Base-by-base conservation (phyloP, 768 basidiomycete genomes). In the Termitomyces sp. region DNA sequence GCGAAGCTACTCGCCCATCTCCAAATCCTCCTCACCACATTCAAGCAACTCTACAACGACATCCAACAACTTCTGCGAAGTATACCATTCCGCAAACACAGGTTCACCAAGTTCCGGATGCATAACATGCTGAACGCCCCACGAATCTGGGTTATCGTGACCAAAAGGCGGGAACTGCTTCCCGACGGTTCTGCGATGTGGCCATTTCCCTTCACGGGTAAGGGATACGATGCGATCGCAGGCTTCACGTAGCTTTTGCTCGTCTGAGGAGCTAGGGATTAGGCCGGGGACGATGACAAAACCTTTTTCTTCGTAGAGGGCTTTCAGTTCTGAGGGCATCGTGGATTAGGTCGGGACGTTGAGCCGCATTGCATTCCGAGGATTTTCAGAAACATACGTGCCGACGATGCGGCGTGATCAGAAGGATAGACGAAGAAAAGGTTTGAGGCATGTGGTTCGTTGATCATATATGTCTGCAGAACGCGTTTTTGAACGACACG, bases 51-150 rank as follows among this genome's bases (percentile, higher is more conserved):
- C 70, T 50, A 65, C 71, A 9, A 75, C 79, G 0, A 73, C 76
- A 6, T 62, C 64, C 0, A 80, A 63, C 12, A 91, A 66, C 14
- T 63, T 68, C 1, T 76, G 71, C 6, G 80, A 82, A 12, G 85
- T 84, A 62, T 91, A 91, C 85, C 86, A 90, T 56, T 71, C 71
- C 30, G 78, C 78, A 56, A 91, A 91, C 5, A 64, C 73, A 0
- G 78, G 73, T 63, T 88, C 84, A 0, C 68, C 73, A 0, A 91
- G 75, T 33, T 77, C 82, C 1, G 88, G 89, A 63, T 91, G 89
- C 90, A 92, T 91, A 45, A 87, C 67, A 59, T 91, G 87, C 61
- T 91, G 89, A 1, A 90, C 82, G 1, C 89, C 90, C 89, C 89
- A 91, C 0, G 85, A 81, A 68, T 91, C 89, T 1, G 82, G 78